Percentiles rank a stretch among this genome's conserved stretches.
Conservation (phyloP, 2,329 filamentous ascomycete genomes). For the Pseudohalonectria lignicola region DNA sequence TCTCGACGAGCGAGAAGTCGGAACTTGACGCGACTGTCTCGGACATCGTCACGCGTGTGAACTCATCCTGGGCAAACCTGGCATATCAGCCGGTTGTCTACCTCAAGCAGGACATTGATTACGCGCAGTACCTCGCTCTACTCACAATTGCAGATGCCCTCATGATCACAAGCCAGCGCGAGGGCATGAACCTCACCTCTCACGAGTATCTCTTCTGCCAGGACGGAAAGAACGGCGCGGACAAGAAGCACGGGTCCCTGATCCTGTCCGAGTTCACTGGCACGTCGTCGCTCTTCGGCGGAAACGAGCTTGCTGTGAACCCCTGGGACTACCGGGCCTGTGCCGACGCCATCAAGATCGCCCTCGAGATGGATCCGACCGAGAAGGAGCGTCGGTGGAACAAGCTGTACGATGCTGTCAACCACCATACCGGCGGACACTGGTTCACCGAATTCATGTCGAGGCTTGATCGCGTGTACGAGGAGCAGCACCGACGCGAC, state of each 20-base stretch:
- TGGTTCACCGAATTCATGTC: slow-evolving; percentile 74
- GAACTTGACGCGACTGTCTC: slow-evolving; percentile 83
- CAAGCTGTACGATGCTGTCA: slow-evolving; percentile 61
- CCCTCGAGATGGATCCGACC: slow-evolving; percentile 66
- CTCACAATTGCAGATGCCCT: slow-evolving; percentile 82
- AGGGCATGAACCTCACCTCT: slow-evolving; percentile 94
- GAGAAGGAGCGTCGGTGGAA: slow-evolving; percentile 69
- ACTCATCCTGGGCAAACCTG: slow-evolving; percentile 81
- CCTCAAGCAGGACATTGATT: slow-evolving; percentile 88
- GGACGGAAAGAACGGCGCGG: slow-evolving; percentile 58
- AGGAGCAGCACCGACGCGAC: slow-evolving; percentile 75
- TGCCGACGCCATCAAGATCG: slow-evolving; percentile 72
- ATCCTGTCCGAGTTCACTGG: slow-evolving; percentile 95
- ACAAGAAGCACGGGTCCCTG: slow-evolving; percentile 73
- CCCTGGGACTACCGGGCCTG: slow-evolving; percentile 91
- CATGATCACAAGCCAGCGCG: slow-evolving; percentile 90
- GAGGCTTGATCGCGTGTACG: slow-evolving; percentile 63
- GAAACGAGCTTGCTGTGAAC: slow-evolving; percentile 76
- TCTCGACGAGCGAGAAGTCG: slow-evolving; percentile 77
- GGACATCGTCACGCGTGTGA: slow-evolving; percentile 90
- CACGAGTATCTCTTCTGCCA: slow-evolving; percentile 93
- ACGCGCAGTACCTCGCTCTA: slow-evolving; percentile 84
- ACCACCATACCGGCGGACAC: slow-evolving; percentile 70
- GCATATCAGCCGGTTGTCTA: slow-evolving; percentile 91
- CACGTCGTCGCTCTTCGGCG: slow-evolving; percentile 73